A percentile compares a stretch with the other conserved stretches of the same genome.
phyloP scores from a whole-genome alignment of 768 basidiomycete species.

The Pleurotus cornucopiae region DNA sequence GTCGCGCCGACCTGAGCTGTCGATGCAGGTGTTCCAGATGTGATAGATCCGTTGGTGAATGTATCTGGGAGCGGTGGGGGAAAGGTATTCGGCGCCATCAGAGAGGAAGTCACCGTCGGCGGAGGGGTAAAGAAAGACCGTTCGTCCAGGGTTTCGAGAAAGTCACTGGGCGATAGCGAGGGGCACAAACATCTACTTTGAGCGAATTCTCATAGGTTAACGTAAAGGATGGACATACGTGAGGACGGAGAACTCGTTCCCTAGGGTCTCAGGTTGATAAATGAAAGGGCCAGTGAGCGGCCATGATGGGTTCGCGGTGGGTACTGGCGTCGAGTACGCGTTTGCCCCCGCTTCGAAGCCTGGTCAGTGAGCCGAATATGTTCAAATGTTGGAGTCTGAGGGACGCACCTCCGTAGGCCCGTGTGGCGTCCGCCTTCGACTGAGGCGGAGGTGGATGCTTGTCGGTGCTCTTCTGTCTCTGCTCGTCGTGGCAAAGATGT shows the following conservation, averaged over 20 bases:
- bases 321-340: slow-evolving; percentile 12
- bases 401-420: slow-evolving; percentile 40
- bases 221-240: slow-evolving; percentile 44
- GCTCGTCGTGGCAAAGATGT: slow-evolving; percentile 90
- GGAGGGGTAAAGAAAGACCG: slow-evolving; percentile 75
- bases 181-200: background rate
- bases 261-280: slow-evolving; percentile 70
- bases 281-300: slow-evolving; percentile 32
- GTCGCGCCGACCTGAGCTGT: background rate
- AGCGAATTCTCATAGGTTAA: background rate
- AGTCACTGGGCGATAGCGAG: slow-evolving; percentile 52
- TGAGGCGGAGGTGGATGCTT: slow-evolving; percentile 23
- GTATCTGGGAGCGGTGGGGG: background rate
- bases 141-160: slow-evolving; percentile 84
- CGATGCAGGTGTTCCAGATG: slow-evolving; percentile 10
- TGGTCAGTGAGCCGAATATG: slow-evolving; percentile 8
- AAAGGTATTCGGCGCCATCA: too few species aligned
- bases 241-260: slow-evolving; percentile 79
- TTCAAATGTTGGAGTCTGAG: background rate
- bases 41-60: slow-evolving; percentile 3
- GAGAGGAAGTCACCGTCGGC: slow-evolving; percentile 24
- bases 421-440: slow-evolving; percentile 27
- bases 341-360: slow-evolving; percentile 18
- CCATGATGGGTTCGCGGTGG: background rate
- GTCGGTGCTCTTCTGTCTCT: slow-evolving; percentile 47